Evolutionary conservation across 73 alveolate genomes (phyloP).

Genomic region (Tetrahymena borealis): DNA sequence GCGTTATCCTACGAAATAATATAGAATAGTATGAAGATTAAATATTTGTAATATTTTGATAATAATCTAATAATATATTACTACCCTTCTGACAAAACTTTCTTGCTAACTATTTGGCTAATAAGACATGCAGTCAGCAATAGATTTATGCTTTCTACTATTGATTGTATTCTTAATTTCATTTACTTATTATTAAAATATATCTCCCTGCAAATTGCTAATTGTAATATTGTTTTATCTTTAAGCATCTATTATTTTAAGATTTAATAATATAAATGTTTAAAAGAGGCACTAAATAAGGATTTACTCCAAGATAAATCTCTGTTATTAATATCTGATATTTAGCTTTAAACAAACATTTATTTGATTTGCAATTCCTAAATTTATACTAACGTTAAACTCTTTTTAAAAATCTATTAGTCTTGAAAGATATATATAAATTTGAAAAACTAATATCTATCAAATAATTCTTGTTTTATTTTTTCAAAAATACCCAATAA

Average conservation of each 20-base stretch:
- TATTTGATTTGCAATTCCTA: no score
- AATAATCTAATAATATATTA: not conserved
- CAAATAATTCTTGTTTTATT: not conserved
- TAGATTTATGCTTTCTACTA: not conserved
- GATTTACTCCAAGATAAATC: no score
- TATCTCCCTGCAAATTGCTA: not conserved
- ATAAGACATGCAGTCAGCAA: not conserved
- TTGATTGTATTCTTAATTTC: not conserved
- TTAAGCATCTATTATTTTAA: not conserved
- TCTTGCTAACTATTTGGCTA: not conserved
- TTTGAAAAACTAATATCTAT: not conserved
- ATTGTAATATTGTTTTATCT: not conserved
- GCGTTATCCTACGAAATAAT: not conserved
- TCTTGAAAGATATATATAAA: not conserved
- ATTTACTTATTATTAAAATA: not conserved
- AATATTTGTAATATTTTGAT: no score
- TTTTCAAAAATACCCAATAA: not conserved
- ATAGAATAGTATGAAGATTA: not conserved
- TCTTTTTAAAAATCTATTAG: not conserved
- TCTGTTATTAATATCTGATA: no score
- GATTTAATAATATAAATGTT: no score
- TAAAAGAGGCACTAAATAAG: no score
- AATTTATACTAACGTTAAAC: not conserved
- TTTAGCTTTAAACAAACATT: not conserved
- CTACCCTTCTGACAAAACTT: not conserved